phyloP scores from a whole-genome alignment of 768 basidiomycete species.

The Neoboletus subvelutipes region DNA sequence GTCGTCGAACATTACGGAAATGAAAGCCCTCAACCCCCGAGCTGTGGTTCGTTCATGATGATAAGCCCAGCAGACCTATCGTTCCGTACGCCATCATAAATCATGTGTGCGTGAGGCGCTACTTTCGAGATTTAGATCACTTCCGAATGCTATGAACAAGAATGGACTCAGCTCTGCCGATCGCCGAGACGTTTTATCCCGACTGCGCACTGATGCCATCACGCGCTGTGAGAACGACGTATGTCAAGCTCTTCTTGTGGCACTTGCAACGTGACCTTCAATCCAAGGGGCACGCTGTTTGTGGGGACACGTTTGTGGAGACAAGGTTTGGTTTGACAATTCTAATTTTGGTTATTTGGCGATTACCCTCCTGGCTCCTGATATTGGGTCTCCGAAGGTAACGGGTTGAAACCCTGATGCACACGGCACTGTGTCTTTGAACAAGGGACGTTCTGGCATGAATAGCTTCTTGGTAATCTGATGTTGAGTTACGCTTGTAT shows the following conservation, averaged over 20 bases:
- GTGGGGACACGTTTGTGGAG: not conserved
- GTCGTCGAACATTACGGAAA: not conserved
- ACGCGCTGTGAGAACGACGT: not conserved
- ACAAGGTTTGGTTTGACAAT: slow-evolving; percentile 4
- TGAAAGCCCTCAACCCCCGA: slow-evolving; percentile 9
- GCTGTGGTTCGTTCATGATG: not conserved
- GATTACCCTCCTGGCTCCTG: not conserved
- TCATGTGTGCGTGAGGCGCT: not conserved
- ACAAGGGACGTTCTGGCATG: not conserved
- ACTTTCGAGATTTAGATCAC: not conserved
- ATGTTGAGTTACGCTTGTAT: not conserved
- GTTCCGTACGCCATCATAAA: not conserved
- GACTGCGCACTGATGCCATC: slow-evolving; percentile 1
- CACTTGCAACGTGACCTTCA: not conserved
- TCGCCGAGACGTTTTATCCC: not conserved
- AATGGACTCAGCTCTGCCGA: not conserved
- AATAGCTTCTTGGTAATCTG: slow-evolving; percentile 14
- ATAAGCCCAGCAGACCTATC: too few relatives aligned
- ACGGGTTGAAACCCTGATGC: not conserved
- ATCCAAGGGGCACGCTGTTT: not conserved
- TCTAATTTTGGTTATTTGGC: not conserved
- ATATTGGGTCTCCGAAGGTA: too few relatives aligned
- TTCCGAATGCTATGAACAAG: not conserved
- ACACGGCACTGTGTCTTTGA: not conserved
- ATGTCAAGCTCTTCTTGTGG: not conserved